Evolutionary conservation across 2,329 filamentous ascomycete genomes (phyloP), one percentile per base, ranked within the genome.

Genomic region (Capronia americana): DNA sequence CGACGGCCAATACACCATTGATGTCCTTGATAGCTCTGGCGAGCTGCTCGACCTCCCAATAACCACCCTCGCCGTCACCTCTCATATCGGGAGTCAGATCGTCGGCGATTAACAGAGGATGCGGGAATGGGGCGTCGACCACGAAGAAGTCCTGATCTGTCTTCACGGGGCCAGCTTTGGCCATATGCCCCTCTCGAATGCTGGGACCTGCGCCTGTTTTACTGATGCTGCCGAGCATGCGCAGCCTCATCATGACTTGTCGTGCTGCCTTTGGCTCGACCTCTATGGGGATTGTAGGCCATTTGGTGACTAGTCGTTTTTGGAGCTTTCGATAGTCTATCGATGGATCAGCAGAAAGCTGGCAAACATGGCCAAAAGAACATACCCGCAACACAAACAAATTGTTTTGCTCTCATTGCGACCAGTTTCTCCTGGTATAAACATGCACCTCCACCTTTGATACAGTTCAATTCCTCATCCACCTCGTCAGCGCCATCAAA

Each of bases 401-500:
- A 97, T 76, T 92, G 91, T 79, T 88, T 91, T 3, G 92, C 90
- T 57, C 90, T 87, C 67, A 92, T 87, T 4, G 93, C 93, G 4
- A 99, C 93, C 41, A 99, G 84, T 83, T 99, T 99, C 82, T 99
- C 95, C 79, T 98, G 95, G 82, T 97, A 96, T 64, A 98, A 81
- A 79, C 95, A 99, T n/a, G 93, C 95, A 65, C 95, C 95, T 57
- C 95, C 95, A 62, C 95, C 95, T 83, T 98, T 98, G 82, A 99
- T 98, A 76, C 94, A 92, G 80, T 98, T 99, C 67, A 99, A 81
- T 60, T 96, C 91, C 55, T 92, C 89, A 77, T 99, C 95, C 34
- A 99, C 93, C 82, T 99, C 95, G 77, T 99, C 95, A 3, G 95
- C 95, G 61, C 95, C 95, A 76, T 99, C 95, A 77, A 99, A 99